phyloP scores from a whole-genome alignment of 106 monocot genomes.

The Vanilla planifolia region DNA sequence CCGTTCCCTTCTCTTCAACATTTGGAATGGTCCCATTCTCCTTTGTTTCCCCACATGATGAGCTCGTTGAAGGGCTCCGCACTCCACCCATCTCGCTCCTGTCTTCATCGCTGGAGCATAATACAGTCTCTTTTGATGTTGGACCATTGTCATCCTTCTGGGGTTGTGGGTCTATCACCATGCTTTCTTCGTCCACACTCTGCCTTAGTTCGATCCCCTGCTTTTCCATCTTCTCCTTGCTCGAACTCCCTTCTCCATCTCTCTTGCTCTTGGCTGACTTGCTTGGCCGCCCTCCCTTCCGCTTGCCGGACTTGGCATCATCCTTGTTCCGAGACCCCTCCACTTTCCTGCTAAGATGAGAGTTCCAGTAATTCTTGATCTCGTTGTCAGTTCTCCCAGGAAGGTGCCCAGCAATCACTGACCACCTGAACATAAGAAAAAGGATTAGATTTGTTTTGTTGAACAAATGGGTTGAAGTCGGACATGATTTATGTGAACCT shows the following conservation, averaged over 20 bases:
- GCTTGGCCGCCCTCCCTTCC: conserved; percentile 7
- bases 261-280: not conserved
- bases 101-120: not conserved
- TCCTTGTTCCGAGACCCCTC: not conserved
- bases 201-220: not conserved
- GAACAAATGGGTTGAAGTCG: too few species aligned
- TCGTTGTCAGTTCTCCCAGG: conserved; percentile 6
- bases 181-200: not conserved
- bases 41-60: not conserved
- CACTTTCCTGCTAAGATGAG: conserved; percentile 3
- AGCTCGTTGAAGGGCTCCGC: not conserved
- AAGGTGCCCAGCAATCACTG: conserved; percentile 7
- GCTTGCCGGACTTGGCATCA: not conserved
- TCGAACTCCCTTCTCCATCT: too few species aligned
- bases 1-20: not conserved
- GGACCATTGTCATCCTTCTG: not conserved
- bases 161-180: not conserved
- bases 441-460: not conserved
- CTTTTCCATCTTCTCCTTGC: not conserved
- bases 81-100: not conserved
- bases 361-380: conserved; percentile 12
- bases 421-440: conserved; percentile 5
- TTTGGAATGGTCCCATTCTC: too few species aligned
- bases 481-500: too few species aligned
- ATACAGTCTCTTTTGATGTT: not conserved